These are phyloP conservation scores for Thermothielavioides terrestris DNA, from an alignment of 495 filamentous ascomycete species.

Conservation along the genomic window DNA sequence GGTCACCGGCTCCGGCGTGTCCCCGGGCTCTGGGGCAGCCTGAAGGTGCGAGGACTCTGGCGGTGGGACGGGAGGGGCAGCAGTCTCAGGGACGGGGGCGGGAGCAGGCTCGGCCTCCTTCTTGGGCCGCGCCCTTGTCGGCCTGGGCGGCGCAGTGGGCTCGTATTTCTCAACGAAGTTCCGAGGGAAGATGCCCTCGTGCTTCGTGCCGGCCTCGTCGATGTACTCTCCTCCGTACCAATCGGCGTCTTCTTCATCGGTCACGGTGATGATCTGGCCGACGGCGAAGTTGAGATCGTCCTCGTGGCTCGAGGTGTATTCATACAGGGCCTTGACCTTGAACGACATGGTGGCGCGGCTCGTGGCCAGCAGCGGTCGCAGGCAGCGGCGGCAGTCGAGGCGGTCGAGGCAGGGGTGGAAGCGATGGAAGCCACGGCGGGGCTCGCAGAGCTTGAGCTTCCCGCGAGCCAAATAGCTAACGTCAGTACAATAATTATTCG, in stretches of 20 bases:
- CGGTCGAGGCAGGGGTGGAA: background rate
- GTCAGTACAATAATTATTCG: too few relatives aligned
- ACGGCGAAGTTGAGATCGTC: constrained; percentile 83
- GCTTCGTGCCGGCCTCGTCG: constrained; percentile 59
- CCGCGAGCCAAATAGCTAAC: background rate
- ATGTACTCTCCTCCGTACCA: constrained; percentile 93
- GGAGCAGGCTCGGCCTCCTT: constrained; percentile 50
- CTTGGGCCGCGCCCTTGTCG: constrained; percentile 63
- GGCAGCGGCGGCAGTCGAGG: too few relatives aligned
- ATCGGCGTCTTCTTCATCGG: constrained; percentile 81
- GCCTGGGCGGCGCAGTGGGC: constrained; percentile 80
- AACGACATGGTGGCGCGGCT: constrained; percentile 58
- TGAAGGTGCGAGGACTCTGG: constrained; percentile 37
- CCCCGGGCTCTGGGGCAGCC: constrained; percentile 24
- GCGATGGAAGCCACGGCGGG: constrained; percentile 2
- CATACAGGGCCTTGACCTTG: constrained; percentile 90
- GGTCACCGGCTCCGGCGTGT: constrained; percentile 20
- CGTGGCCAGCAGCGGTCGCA: constrained; percentile 5
- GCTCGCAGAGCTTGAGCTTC: constrained; percentile 10
- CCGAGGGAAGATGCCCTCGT: constrained; percentile 87
- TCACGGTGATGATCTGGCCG: constrained; percentile 89
- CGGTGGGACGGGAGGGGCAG: constrained; percentile 56
- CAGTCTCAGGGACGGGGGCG: constrained; percentile 53
- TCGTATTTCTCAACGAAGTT: constrained; percentile 97
- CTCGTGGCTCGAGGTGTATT: constrained; percentile 83